phyloP scores from a whole-genome alignment of 2,329 filamentous ascomycete genomes.

The Cyphellophora europaea region DNA sequence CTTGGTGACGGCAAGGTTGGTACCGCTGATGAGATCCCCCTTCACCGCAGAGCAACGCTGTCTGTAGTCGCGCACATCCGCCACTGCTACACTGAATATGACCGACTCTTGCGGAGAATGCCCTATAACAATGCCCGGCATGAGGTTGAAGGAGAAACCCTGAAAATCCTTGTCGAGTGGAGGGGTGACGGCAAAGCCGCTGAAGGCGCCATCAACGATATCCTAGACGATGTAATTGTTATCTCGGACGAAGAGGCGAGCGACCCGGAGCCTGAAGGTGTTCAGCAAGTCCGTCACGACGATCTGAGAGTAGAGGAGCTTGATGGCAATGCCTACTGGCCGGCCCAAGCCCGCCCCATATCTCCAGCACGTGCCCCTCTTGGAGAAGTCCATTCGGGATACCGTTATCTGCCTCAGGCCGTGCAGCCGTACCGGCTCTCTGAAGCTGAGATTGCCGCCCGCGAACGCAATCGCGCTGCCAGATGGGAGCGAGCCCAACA shows the following conservation, averaged over 20 bases:
- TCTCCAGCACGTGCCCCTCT: slow-evolving; percentile 19
- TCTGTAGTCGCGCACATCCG: slow-evolving; percentile 54
- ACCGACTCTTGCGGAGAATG: slow-evolving; percentile 44
- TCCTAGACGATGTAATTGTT: slow-evolving; percentile 55
- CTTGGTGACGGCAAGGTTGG: slow-evolving; percentile 51
- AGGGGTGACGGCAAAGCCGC: slow-evolving; percentile 47
- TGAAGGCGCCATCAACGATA: slow-evolving; percentile 47
- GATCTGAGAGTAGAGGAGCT: slow-evolving; percentile 34
- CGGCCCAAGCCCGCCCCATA: slow-evolving; percentile 6
- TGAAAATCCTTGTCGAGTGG: slow-evolving; percentile 53
- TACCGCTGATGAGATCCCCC: slow-evolving; percentile 42
- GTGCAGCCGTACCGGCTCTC: slow-evolving; percentile 11
- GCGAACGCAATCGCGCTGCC: slow-evolving; percentile 37
- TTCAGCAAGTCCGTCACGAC: slow-evolving; percentile 19
- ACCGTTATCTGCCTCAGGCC: slow-evolving; percentile 25
- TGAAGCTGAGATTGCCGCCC: slow-evolving; percentile 29
- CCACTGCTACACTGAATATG: slow-evolving; percentile 54
- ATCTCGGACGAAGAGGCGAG: slow-evolving; percentile 53
- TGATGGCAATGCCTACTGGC: slow-evolving; percentile 25
- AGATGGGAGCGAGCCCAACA: slow-evolving; percentile 36
- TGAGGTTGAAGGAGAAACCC: slow-evolving; percentile 44
- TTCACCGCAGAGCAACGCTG: slow-evolving; percentile 50
- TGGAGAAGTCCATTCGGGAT: slow-evolving; percentile 27
- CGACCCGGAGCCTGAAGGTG: slow-evolving; percentile 29
- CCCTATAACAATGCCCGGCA: slow-evolving; percentile 46